Evolutionary conservation across 2,329 filamentous ascomycete genomes (phyloP).

Genomic region (Penicillium sp.): DNA sequence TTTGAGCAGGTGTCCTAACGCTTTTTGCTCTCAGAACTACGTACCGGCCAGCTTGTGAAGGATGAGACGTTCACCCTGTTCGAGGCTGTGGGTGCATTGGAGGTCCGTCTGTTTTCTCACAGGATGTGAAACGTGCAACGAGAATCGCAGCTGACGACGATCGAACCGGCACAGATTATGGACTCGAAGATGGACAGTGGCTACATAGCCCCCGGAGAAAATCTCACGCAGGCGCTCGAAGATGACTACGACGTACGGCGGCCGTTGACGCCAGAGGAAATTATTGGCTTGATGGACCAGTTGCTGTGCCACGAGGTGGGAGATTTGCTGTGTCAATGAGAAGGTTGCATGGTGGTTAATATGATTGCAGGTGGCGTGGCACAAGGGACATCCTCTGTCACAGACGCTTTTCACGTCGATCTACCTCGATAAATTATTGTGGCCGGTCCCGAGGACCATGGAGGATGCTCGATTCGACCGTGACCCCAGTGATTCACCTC

Average conservation of each 20-base stretch:
- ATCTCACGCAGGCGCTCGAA: slow-evolving; percentile 58
- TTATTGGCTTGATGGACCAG: slow-evolving; percentile 92
- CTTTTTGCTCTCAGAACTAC: slow-evolving; percentile 55
- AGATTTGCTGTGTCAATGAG: background rate
- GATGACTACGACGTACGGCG: slow-evolving; percentile 72
- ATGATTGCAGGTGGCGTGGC: slow-evolving; percentile 76
- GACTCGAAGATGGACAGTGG: slow-evolving; percentile 99
- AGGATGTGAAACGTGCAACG: slow-evolving; percentile 4
- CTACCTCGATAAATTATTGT: slow-evolving; percentile 79
- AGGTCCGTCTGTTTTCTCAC: slow-evolving; percentile 42
- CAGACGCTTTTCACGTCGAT: slow-evolving; percentile 92
- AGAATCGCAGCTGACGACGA: slow-evolving; percentile 17
- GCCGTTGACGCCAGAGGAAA: slow-evolving; percentile 68
- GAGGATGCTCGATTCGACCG: slow-evolving; percentile 61
- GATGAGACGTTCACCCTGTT: slow-evolving; percentile 93
- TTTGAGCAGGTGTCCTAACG: slow-evolving; percentile 3
- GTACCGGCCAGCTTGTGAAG: slow-evolving; percentile 80
- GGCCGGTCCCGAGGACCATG: slow-evolving; percentile 62
- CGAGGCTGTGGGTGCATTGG: slow-evolving; percentile 77
- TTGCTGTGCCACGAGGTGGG: slow-evolving; percentile 79
- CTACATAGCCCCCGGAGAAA: slow-evolving; percentile 69
- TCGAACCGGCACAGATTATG: slow-evolving; percentile 68
- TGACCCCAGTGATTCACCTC: slow-evolving; percentile 37
- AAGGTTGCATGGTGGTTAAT: background rate
- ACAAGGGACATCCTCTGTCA: slow-evolving; percentile 89